Conservation (phyloP, 179 eudicot species). For the Kewa caespitosa region DNA sequence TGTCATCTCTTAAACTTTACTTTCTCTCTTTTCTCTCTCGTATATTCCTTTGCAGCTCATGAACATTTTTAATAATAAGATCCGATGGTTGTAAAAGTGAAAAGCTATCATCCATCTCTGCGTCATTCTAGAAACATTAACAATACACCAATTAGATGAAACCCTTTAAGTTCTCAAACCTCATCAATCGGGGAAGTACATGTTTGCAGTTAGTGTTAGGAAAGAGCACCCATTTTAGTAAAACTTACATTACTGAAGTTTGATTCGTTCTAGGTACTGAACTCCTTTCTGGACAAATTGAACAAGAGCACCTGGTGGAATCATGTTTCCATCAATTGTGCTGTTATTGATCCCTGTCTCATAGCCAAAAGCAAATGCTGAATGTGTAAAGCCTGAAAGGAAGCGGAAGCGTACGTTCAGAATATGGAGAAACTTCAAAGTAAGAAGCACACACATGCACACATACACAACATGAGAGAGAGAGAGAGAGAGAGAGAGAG, state of each 20-base stretch:
- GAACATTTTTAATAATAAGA: constrained; percentile 68
- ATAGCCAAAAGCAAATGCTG: constrained; percentile 86
- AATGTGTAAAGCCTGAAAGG: constrained; percentile 82
- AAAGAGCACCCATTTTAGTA: not conserved
- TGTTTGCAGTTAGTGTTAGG: not conserved
- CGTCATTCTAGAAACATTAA: constrained; percentile 51
- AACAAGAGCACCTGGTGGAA: constrained; percentile 82
- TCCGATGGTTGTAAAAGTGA: constrained; percentile 73
- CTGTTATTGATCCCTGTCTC: constrained; percentile 83
- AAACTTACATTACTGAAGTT: constrained; percentile 54
- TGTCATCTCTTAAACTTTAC: constrained; percentile 38
- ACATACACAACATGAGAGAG: too few species aligned
- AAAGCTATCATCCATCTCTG: constrained; percentile 68
- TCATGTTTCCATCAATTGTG: constrained; percentile 85
- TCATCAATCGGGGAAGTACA: constrained; percentile 1
- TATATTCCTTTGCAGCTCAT: constrained; percentile 60
- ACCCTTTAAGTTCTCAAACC: constrained; percentile 5
- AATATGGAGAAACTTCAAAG: too few species aligned
- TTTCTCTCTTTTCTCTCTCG: constrained; percentile 62
- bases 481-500: too few species aligned
- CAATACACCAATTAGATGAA: constrained; percentile 23
- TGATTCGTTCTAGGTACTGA: constrained; percentile 74
- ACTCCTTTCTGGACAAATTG: constrained; percentile 75
- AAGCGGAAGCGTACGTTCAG: too few species aligned
- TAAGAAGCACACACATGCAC: too few species aligned